Evolutionary conservation across 2,329 filamentous ascomycete species (phyloP).

Genomic region (Aureobasidium mangrovei): DNA sequence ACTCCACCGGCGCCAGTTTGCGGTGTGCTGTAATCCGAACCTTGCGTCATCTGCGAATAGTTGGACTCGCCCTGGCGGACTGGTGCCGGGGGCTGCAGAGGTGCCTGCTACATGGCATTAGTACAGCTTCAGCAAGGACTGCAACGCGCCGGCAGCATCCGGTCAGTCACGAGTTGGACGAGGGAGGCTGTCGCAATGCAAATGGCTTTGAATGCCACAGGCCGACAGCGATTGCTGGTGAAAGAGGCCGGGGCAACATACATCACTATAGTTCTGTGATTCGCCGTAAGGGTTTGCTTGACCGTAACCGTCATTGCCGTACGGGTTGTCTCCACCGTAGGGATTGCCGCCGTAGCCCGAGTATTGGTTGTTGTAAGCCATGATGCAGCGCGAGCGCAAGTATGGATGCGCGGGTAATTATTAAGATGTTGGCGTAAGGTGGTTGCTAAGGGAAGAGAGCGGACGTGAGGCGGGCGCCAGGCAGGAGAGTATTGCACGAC

Average conservation of each 20-base stretch:
- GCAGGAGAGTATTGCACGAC: not conserved
- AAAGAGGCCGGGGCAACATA: not conserved
- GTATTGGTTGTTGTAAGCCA: constrained; percentile 53
- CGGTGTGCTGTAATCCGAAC: constrained; percentile 24
- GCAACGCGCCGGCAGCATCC: no score
- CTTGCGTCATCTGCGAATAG: constrained; percentile 26
- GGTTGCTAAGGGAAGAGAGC: not conserved
- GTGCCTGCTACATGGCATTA: not conserved
- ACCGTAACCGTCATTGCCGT: constrained; percentile 36
- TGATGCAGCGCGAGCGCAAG: constrained; percentile 24
- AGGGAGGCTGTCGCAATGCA: not conserved
- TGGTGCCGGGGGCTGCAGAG: constrained; percentile 21
- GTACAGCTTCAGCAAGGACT: not conserved
- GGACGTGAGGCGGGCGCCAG: not conserved
- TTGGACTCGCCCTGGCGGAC: constrained; percentile 31
- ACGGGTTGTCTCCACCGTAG: constrained; percentile 51
- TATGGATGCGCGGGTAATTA: constrained; percentile 12
- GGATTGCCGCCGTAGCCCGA: constrained; percentile 51
- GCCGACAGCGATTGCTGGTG: not conserved
- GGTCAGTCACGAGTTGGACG: not conserved
- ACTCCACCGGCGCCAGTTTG: constrained; percentile 7
- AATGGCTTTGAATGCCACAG: not conserved
- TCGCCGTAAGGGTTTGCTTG: constrained; percentile 26
- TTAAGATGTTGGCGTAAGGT: constrained; percentile 8
- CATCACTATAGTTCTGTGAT: constrained; percentile 3